Evolutionary conservation across 108 stramenopile species (phyloP).

Genomic region (Aurantiochytrium sp.): DNA sequence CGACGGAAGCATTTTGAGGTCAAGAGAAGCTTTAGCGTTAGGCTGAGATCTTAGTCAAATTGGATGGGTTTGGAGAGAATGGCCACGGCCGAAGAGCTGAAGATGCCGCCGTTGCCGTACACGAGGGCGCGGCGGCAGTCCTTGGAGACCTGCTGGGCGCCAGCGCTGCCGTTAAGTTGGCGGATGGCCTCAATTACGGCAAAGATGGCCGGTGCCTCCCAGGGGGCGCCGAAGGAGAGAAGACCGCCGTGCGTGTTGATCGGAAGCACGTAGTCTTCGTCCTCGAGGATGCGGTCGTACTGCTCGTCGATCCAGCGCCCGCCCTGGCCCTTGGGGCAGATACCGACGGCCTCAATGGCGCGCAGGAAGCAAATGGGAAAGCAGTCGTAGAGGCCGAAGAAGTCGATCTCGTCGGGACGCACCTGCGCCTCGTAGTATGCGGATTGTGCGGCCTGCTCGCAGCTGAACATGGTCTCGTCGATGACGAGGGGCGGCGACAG

Average conservation of each 20-base stretch:
- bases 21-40: too few species aligned
- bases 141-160: constrained; percentile 35
- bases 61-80: constrained; percentile 38
- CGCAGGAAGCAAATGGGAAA: constrained; percentile 55
- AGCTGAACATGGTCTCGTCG: constrained; percentile 39
- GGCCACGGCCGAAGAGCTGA: constrained; percentile 50
- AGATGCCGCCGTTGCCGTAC: constrained; percentile 56
- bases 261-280: constrained; percentile 43
- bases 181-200: constrained; percentile 43
- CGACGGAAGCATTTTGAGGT: too few species aligned
- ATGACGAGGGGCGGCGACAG: constrained; percentile 46
- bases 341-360: constrained; percentile 45
- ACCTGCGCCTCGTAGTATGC: constrained; percentile 46
- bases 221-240: constrained; percentile 52
- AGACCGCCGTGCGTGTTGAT: constrained; percentile 55
- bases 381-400: constrained; percentile 56
- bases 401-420: constrained; percentile 42
- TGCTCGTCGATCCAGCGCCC: constrained; percentile 43
- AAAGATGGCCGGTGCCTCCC: constrained; percentile 52
- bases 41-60: not conserved
- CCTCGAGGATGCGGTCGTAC: constrained; percentile 38
- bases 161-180: constrained; percentile 38
- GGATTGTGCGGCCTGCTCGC: constrained; percentile 40
- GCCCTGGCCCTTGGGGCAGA: constrained; percentile 34
- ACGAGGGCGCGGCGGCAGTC: constrained; percentile 48